Conservation (phyloP, 2,329 filamentous ascomycete species). For the Geosmithia putterillii region DNA sequence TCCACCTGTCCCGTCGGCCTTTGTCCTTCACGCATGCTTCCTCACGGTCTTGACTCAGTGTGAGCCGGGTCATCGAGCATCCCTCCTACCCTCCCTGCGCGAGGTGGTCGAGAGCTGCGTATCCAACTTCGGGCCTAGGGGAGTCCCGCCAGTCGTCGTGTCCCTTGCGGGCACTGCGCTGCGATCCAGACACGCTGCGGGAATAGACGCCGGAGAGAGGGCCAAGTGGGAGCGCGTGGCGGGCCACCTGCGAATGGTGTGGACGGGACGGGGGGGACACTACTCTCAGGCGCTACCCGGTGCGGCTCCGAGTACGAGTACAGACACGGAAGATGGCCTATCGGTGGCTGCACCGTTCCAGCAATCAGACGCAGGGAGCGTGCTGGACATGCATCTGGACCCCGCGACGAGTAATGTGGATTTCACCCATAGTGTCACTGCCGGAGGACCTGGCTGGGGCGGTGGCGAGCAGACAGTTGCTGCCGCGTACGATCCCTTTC, state of each 20-base stretch:
- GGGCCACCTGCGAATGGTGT: constrained; percentile 13
- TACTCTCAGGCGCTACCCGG: no score
- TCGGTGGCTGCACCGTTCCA: neutral
- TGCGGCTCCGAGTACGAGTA: no score
- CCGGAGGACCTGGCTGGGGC: neutral
- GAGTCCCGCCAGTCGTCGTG: constrained; percentile 19
- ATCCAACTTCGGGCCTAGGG: constrained; percentile 16
- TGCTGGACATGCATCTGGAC: neutral
- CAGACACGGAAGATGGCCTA: no score
- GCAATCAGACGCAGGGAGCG: neutral
- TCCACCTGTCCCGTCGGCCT: constrained; percentile 20
- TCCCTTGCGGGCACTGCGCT: constrained; percentile 21
- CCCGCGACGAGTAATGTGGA: neutral
- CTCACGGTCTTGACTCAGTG: constrained; percentile 20
- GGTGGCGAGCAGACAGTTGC: neutral
- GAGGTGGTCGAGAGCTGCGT: constrained; percentile 20
- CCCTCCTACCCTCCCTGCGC: constrained; percentile 21
- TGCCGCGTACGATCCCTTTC: neutral
- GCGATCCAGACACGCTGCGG: constrained; percentile 12
- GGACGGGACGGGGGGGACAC: constrained; percentile 6
- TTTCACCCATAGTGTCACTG: neutral
- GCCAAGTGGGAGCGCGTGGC: constrained; percentile 16
- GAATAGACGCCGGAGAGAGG: constrained; percentile 18
- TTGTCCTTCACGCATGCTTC: constrained; percentile 22
- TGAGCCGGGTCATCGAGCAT: constrained; percentile 17